These are phyloP conservation scores for Teratosphaeria destructans DNA, from an alignment of 2,329 filamentous ascomycete genomes.

Conservation along the genomic window DNA sequence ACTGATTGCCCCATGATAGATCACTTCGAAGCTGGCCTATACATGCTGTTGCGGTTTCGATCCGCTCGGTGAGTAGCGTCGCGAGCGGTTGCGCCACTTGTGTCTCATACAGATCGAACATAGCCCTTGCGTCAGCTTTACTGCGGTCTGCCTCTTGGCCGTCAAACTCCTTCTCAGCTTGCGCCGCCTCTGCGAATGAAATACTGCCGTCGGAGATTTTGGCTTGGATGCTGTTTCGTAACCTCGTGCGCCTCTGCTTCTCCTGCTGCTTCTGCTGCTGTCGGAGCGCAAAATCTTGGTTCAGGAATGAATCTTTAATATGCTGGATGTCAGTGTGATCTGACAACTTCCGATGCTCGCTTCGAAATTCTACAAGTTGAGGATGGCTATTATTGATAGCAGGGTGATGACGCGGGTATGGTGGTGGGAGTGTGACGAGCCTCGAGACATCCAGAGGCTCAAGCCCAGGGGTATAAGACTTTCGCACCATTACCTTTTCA, in stretches of 20 bases:
- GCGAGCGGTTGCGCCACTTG: constrained; percentile 77
- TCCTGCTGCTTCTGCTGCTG: constrained; percentile 31
- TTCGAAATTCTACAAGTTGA: constrained; percentile 68
- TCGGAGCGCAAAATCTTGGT: constrained; percentile 28
- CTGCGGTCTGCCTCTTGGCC: constrained; percentile 58
- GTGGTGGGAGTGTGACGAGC: constrained; percentile 82
- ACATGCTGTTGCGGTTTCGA: constrained; percentile 62
- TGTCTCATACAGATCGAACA: constrained; percentile 77
- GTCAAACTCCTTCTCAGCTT: constrained; percentile 66
- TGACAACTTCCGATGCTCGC: constrained; percentile 60
- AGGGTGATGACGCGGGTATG: constrained; percentile 88
- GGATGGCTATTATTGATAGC: constrained; percentile 95
- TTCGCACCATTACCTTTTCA: constrained; percentile 4
- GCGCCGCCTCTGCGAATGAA: constrained; percentile 66
- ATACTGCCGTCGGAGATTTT: constrained; percentile 71
- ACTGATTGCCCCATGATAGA: constrained; percentile 61
- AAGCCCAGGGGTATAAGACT: constrained; percentile 13
- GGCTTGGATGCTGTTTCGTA: constrained; percentile 53
- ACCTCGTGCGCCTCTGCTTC: constrained; percentile 19
- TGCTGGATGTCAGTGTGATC: constrained; percentile 62
- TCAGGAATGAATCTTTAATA: constrained; percentile 24
- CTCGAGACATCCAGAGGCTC: constrained; percentile 69
- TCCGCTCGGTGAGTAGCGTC: constrained; percentile 64
- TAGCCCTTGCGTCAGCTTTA: constrained; percentile 63
- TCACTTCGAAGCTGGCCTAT: constrained; percentile 65